Evolutionary conservation across 225 moss, liverwort and hornwort species (phyloP).

Genomic region (Straminergon stramineum): DNA sequence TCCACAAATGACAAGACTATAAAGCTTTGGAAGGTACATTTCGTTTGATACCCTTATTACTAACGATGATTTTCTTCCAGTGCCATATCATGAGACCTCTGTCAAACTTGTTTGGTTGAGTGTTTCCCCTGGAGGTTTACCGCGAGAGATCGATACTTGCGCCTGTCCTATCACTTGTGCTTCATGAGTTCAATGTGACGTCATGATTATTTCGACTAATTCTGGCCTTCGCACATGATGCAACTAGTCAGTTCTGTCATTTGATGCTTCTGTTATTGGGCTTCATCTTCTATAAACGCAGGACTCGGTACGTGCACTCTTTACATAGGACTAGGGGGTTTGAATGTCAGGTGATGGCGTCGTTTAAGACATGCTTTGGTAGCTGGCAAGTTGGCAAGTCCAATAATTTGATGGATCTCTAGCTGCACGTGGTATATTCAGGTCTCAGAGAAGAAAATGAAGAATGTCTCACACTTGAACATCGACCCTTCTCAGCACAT

Average conservation of each 20-base stretch:
- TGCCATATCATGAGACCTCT: not conserved
- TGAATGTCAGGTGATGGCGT: constrained; percentile 28
- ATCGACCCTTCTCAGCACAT: constrained; percentile 65
- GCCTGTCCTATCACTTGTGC: not conserved
- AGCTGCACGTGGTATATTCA: constrained; percentile 35
- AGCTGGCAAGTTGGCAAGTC: constrained; percentile 12
- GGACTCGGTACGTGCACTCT: not conserved
- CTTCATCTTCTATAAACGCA: not conserved
- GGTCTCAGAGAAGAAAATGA: constrained; percentile 97
- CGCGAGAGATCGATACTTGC: not conserved
- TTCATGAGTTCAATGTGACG: not conserved
- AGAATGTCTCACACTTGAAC: constrained; percentile 85
- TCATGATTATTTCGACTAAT: not conserved
- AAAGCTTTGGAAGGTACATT: constrained; percentile 89
- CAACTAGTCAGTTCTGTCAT: not conserved
- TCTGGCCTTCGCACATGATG: not conserved
- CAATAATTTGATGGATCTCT: constrained; percentile 34
- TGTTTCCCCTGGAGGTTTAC: not conserved
- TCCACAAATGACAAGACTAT: constrained; percentile 99
- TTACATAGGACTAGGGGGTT: not conserved
- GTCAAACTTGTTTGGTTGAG: not conserved
- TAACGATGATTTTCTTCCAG: not conserved
- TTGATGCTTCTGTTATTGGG: not conserved
- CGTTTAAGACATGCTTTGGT: constrained; percentile 15
- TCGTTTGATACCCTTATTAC: not conserved